Conservation (phyloP, 352 stramenopile genomes). For the Globisporangium heterothallicum region DNA sequence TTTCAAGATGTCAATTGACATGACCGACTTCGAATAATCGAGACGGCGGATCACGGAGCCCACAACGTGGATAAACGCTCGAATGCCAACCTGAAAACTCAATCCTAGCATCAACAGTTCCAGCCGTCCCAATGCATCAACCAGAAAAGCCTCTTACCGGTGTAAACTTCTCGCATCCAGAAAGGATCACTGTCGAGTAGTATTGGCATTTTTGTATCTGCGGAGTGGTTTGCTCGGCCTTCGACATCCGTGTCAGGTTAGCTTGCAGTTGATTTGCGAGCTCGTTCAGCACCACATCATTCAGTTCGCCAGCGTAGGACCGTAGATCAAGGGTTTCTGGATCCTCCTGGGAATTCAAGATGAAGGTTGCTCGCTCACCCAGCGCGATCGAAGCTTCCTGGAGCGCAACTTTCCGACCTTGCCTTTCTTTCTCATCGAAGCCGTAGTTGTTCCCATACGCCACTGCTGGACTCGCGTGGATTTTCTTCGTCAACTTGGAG, state of each 20-base stretch:
- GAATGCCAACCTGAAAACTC: slow-evolving; percentile 49
- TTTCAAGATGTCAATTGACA: slow-evolving; percentile 56
- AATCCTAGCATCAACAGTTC: neutral
- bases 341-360: slow-evolving; percentile 42
- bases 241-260: slow-evolving; percentile 19
- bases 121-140: slow-evolving; percentile 3
- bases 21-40: slow-evolving; percentile 39
- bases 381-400: slow-evolving; percentile 34
- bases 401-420: slow-evolving; percentile 26
- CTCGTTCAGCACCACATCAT: slow-evolving; percentile 56
- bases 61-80: slow-evolving; percentile 58
- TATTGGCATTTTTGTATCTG: slow-evolving; percentile 13
- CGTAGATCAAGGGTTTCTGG: slow-evolving; percentile 55
- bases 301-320: slow-evolving; percentile 34
- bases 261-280: slow-evolving; percentile 44
- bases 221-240: slow-evolving; percentile 10
- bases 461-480: neutral
- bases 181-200: slow-evolving; percentile 51
- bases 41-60: slow-evolving; percentile 39
- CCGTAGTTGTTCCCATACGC: slow-evolving; percentile 28
- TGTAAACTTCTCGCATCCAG: slow-evolving; percentile 50
- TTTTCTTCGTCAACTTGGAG: slow-evolving; percentile 9
- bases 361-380: slow-evolving; percentile 36
- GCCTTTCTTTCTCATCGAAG: slow-evolving; percentile 26
- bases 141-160: slow-evolving; percentile 13